Evolutionary conservation across 176 grass and related monocot genomes (phyloP), one percentile per base, ranked within the genome.

Genomic region (Secale cereale): DNA sequence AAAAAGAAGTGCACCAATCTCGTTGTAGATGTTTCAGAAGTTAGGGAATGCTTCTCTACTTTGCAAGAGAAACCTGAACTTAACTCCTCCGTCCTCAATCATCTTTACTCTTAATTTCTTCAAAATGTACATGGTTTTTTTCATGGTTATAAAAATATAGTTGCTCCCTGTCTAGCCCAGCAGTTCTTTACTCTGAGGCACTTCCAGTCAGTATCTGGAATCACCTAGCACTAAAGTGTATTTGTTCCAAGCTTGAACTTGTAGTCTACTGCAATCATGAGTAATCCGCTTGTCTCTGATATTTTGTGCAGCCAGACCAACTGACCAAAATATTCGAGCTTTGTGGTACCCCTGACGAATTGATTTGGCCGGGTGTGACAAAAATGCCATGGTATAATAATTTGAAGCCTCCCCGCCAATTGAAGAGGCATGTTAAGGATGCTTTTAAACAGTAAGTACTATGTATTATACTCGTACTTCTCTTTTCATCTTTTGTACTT

Each of bases 341-440:
- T 35, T 98, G 95, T 90, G 95, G 95, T 74, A 98, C 93, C 32
- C 93, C 93, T 52, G 91, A 95, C 71, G 95, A 98, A 82, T 56
- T 83, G 2, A 95, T 67, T 69, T 98, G 95, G 95, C 91, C 89
- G 41, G 95, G 95, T 72, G 91, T 95, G 57, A 92, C 93, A 76
- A 87, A 98, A 92, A 92, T 95, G 90, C 87, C 93, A 3, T 95
- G 95, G 93, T 98, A 98, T 70, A 98, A 95, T 66, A 95, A 93
- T 91, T 93, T 97, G 76, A 98, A 93, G 85, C 91, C 93, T 71
- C 14, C 87, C 30, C 85, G 93, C 0, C 82, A 70, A 14, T 31
- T 98, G 74, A 81, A 95, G 78, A 93, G 95, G 88, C 89, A 86
- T n/a, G 84, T 98, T 22, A 90, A 82, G 43, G 95, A 95, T n/a